A percentile compares a stretch with the other conserved stretches of the same genome.
phyloP scores from a whole-genome alignment of 331 rosid species.

The Quercus lobata region DNA sequence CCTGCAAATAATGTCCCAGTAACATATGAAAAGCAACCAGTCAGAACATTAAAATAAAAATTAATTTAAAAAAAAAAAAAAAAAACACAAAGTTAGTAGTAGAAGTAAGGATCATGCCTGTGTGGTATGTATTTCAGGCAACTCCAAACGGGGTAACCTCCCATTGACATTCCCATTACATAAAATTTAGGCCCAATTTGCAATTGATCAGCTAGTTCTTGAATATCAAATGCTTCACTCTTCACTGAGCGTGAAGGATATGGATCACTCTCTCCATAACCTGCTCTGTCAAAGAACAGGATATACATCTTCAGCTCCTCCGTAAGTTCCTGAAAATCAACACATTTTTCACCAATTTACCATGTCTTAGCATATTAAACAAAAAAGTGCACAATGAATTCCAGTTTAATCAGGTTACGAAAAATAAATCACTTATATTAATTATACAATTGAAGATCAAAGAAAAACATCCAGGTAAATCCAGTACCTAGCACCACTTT shows the following conservation, averaged over 20 bases:
- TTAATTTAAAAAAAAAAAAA: not conserved
- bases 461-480: not conserved
- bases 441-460: not conserved
- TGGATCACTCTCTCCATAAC: conserved; percentile 95
- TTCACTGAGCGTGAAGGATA: conserved; percentile 66
- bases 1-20: conserved; percentile 34
- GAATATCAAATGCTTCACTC: conserved; percentile 76
- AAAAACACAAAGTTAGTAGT: not conserved
- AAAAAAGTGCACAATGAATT: not conserved
- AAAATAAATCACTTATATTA: not conserved
- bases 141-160: conserved; percentile 65
- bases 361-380: not conserved
- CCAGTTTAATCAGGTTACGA: not conserved
- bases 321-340: conserved; percentile 43
- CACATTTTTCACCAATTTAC: not conserved
- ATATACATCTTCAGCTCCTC: conserved; percentile 58
- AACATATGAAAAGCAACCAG: conserved; percentile 2
- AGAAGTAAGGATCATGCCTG: conserved; percentile 35
- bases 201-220: conserved; percentile 73
- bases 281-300: conserved; percentile 68
- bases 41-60: not conserved
- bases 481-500: not conserved
- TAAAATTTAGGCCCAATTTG: conserved; percentile 63
- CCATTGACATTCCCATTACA: conserved; percentile 58
- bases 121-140: conserved; percentile 82